Evolutionary conservation across 2,329 filamentous ascomycete species (phyloP).

Genomic region (Parastagonospora avenae): DNA sequence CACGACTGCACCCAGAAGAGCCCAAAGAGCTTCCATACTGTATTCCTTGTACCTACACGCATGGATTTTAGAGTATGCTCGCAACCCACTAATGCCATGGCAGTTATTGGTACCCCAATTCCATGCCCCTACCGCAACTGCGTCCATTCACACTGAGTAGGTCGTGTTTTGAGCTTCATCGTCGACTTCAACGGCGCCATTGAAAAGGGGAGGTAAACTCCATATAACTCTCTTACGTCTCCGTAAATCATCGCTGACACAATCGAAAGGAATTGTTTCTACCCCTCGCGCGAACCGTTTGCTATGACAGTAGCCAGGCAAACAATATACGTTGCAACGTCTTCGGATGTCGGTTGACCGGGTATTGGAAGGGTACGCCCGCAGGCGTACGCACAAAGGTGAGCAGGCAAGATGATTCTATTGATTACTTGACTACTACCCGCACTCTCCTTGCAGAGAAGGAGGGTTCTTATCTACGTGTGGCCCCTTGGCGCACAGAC

Average conservation of each 20-base stretch:
- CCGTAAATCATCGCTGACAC: background rate
- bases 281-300: slow-evolving; percentile 8
- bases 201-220: slow-evolving; percentile 10
- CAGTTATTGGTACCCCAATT: slow-evolving; percentile 1
- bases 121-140: background rate
- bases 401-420: too few species aligned
- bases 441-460: too few species aligned
- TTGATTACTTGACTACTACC: too few species aligned
- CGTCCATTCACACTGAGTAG: background rate
- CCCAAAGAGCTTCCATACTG: slow-evolving; percentile 30
- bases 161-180: slow-evolving; percentile 11
- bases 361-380: too few species aligned
- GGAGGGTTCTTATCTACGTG: too few species aligned
- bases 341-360: too few species aligned
- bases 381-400: too few species aligned
- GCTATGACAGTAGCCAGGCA: slow-evolving; percentile 8
- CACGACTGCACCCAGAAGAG: slow-evolving; percentile 17
- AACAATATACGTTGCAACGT: slow-evolving; percentile 13
- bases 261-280: slow-evolving; percentile 11
- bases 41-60: slow-evolving; percentile 21
- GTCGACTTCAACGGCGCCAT: slow-evolving; percentile 12
- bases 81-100: background rate
- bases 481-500: too few species aligned
- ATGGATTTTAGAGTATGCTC: background rate
- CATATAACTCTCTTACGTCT: background rate